Base-by-base conservation (phyloP, 169 alveolate genomes). In the Plasmodium knowlesi region DNA sequence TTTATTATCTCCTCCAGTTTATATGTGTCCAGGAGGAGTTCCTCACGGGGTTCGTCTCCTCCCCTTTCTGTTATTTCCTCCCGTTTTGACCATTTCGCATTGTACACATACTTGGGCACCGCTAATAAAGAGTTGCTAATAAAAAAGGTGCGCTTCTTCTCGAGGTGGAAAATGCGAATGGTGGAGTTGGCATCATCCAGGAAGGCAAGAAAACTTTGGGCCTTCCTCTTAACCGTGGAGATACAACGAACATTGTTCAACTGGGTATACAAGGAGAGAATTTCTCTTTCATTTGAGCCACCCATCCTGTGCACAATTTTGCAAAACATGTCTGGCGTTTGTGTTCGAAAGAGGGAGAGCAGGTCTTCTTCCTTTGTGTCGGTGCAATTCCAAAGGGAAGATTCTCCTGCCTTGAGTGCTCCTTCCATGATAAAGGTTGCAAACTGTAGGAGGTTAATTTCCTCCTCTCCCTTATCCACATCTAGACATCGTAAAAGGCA, bases 71-170 rank as follows among this genome's bases (percentile, higher is more conserved):
- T 39, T 3, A 41, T 22, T 30, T 84, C 28, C 6, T 12, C 76
- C 0, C 16, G 34, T 1, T 10, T 32, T 1, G 28, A 22, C 79
- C 41, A 22, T 1, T n/a, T 14, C 71, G 41, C 54, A 1, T 86
- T 74, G 46, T 86, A 86, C 2, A 86, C 22, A 54, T 74, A 86
- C 46, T 86, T 86, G 8, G 93, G 93, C 1, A 86, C 93, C 2
- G 32, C 30, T 19, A 86, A 34, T 5, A 86, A 5, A 25, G 5
- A 2, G 41, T 86, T 86, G 5, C 93, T 86, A 50, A 34, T 30
- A 86, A 86, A 86, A 8, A 86, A 22, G 0, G 39, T 37, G 30
- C 81, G 28, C 30, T 14, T 70, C 34, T 19, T 73, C 46, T 22
- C 73, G 1, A 86, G 30, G 80, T 86, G 50, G 43, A 74, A 76